Base-by-base conservation (phyloP, 164 flowering plant species). In the Vitis labrusca region DNA sequence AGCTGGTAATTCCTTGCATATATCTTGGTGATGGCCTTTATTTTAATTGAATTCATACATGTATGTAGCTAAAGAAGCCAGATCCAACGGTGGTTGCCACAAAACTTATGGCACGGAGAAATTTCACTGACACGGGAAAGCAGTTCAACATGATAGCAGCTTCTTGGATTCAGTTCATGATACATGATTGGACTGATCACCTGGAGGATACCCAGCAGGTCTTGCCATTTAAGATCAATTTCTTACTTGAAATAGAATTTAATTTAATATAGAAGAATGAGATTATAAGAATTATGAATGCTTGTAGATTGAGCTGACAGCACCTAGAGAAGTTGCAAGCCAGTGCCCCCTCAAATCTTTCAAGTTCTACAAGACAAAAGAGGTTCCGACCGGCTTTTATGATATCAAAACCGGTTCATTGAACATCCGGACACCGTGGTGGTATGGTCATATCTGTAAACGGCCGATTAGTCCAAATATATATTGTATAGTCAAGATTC, bases 161-260 rank as follows among this genome's bases (percentile, higher is more conserved):
- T 47, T 80, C 89, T 1, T 86, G 87, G 89, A 79, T 86, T 16
- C 89, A 84, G 49, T 86, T 86, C 76, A 86, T 86, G 87, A 79
- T 86, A 44, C 89, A 86, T 73, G 87, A 86, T 29, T 86, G 89
- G 89, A 56, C 79, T 23, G 84, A 84, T 76, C 89, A 86, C 19
- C 30, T 84, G 75, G 86, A 82, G 73, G 87, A 86, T 59, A 84
- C 87, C 44, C 27, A 83, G 23, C 87, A 81, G 85, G 86, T 32
- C 44, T 32, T 32, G 0, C 44, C 44, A 32, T 32, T 32, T 32
- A 7, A 3, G 44, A 32, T 2, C 5, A 32, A 32, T 32, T 32
- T 32, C 44, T 32, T 32, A 32, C 7, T 32, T 32, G 5, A 32
- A 32, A 32, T 32, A 3, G 5, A 32, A 32, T 32, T 32, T 32